Conservation (phyloP, 2,329 filamentous ascomycete genomes). For the Didymella exigua region DNA sequence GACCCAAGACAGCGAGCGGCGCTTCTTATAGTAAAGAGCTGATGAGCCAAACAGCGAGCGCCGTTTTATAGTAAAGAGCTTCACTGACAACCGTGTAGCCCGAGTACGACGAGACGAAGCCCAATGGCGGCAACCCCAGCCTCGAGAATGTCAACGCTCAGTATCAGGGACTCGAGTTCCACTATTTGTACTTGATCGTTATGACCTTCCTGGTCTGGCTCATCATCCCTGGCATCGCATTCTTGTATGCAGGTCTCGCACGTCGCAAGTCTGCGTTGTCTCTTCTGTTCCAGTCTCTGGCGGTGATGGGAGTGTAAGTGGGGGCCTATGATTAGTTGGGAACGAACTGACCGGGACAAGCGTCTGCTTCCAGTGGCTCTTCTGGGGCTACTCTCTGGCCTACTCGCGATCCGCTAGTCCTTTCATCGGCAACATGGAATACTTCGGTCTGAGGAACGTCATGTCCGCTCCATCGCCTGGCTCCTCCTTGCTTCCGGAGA, state of each 20-base stretch:
- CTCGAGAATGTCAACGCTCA: slow-evolving; percentile 63
- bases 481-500: slow-evolving; percentile 63
- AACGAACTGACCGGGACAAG: slow-evolving; percentile 20
- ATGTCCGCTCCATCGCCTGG: slow-evolving; percentile 65
- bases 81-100: slow-evolving; percentile 35
- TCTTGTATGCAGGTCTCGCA: slow-evolving; percentile 68
- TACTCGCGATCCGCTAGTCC: slow-evolving; percentile 65
- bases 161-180: slow-evolving; percentile 64
- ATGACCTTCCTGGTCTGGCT: slow-evolving; percentile 68
- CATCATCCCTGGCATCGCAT: slow-evolving; percentile 70
- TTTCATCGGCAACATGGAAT: slow-evolving; percentile 67
- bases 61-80: neutral
- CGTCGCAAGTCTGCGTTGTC: slow-evolving; percentile 66
- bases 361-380: slow-evolving; percentile 66
- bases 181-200: slow-evolving; percentile 65
- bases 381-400: slow-evolving; percentile 68
- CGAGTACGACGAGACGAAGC: slow-evolving; percentile 50
- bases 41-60: neutral
- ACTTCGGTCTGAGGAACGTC: slow-evolving; percentile 67
- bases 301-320: slow-evolving; percentile 59
- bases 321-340: neutral
- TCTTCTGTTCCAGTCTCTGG: slow-evolving; percentile 66
- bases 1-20: neutral
- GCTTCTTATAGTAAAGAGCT: neutral
- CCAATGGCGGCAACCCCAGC: slow-evolving; percentile 61